These are phyloP conservation scores for Saccharomycopsis hybrid DNA, from an alignment of 1,139 yeast species.

Conservation along the genomic window DNA sequence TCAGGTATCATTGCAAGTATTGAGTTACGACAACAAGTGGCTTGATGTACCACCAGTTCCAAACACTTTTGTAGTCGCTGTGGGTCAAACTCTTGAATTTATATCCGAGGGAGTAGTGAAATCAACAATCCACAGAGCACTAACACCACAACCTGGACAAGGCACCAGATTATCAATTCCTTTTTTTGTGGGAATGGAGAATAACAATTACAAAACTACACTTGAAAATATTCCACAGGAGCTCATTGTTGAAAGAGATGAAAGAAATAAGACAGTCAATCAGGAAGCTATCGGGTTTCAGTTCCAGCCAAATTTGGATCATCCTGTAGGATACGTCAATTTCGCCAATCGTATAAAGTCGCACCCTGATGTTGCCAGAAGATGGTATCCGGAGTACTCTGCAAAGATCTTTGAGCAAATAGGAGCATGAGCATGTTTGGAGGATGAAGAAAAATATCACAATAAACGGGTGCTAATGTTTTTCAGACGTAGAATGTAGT, in stretches of 20 bases:
- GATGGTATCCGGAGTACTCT: conserved; percentile 39
- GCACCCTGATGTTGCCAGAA: conserved; percentile 60
- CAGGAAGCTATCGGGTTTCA: conserved; percentile 45
- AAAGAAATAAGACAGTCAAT: conserved; percentile 36
- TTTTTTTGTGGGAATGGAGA: conserved; percentile 31
- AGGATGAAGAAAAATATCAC: too few relatives aligned
- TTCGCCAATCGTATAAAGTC: conserved; percentile 58
- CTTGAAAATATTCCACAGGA: conserved; percentile 27
- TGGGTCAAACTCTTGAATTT: conserved; percentile 50
- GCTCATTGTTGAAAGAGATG: conserved; percentile 31
- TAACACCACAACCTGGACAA: conserved; percentile 45
- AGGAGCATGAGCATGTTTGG: too few relatives aligned
- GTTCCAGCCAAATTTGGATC: conserved; percentile 38
- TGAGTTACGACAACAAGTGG: conserved; percentile 61
- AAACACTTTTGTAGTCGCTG: conserved; percentile 44
- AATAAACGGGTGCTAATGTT: too few relatives aligned
- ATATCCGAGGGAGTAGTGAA: conserved; percentile 47
- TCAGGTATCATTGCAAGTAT: conserved; percentile 51
- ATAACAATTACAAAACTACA: conserved; percentile 9
- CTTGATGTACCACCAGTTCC: conserved; percentile 41
- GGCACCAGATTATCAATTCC: conserved; percentile 51
- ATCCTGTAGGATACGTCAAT: conserved; percentile 51
- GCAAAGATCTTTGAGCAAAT: conserved; percentile 24
- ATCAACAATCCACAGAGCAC: conserved; percentile 64
- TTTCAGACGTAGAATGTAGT: too few relatives aligned